Evolutionary conservation across 768 basidiomycete genomes (phyloP).

Genomic region (Amanita muscaria): DNA sequence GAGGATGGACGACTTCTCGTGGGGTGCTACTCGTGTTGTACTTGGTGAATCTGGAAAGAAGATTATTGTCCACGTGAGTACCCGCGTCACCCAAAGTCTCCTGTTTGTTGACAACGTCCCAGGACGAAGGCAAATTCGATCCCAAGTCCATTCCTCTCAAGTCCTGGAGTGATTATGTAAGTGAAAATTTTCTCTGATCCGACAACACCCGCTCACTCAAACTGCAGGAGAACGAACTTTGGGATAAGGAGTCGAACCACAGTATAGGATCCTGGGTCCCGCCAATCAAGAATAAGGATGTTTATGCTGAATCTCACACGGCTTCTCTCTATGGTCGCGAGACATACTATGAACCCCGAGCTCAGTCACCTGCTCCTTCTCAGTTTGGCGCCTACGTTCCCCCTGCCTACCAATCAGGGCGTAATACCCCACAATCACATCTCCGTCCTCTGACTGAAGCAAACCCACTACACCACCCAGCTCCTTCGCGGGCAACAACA

Average conservation of each 20-base stretch:
- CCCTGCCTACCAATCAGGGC: slow-evolving; percentile 69
- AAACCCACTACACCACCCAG: slow-evolving; percentile 37
- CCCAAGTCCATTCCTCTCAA: slow-evolving; percentile 89
- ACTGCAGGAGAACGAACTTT: slow-evolving; percentile 82
- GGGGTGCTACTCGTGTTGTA: slow-evolving; percentile 90
- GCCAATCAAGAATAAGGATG: slow-evolving; percentile 60
- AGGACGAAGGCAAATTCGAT: slow-evolving; percentile 99
- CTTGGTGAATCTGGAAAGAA: slow-evolving; percentile 94
- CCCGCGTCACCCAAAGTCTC: neutral
- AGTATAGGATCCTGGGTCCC: slow-evolving; percentile 92
- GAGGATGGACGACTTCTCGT: slow-evolving; percentile 97
- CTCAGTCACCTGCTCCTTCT: slow-evolving; percentile 60
- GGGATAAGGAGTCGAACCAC: slow-evolving; percentile 96
- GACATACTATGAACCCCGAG: slow-evolving; percentile 76
- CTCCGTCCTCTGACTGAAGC: slow-evolving; percentile 28
- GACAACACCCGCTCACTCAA: neutral
- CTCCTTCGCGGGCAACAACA: slow-evolving; percentile 62
- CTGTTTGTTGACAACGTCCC: slow-evolving; percentile 7
- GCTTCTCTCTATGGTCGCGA: slow-evolving; percentile 83
- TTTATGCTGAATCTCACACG: slow-evolving; percentile 68
- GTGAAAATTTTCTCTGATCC: slow-evolving; percentile 17
- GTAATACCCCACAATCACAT: slow-evolving; percentile 58
- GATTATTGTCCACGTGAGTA: slow-evolving; percentile 81
- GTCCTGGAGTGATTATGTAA: slow-evolving; percentile 92
- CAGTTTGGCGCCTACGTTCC: slow-evolving; percentile 53